Percentiles rank a stretch among this genome's conserved stretches.
Evolutionary conservation across 305 asterid genomes (phyloP).

Genomic region (Coffea humblotiana): DNA sequence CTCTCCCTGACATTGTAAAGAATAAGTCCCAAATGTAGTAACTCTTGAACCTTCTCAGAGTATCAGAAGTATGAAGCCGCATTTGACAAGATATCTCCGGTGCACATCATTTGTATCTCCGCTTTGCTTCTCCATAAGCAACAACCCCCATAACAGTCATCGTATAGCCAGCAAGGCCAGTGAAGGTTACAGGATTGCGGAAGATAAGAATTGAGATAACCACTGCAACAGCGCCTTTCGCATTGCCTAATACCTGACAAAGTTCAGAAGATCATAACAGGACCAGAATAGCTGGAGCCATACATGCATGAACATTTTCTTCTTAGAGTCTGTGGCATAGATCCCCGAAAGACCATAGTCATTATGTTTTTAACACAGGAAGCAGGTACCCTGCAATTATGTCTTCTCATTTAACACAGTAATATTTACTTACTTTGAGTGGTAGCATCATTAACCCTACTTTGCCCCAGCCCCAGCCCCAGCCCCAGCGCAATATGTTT

Average conservation of each 20-base stretch:
- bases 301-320: not conserved
- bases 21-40: not conserved
- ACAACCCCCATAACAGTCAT: constrained; percentile 92
- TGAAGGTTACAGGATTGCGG: constrained; percentile 78
- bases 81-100: not conserved
- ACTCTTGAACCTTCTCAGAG: not conserved
- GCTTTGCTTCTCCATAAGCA: constrained; percentile 89
- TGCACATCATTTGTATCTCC: constrained; percentile 56
- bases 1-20: not conserved
- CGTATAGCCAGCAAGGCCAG: constrained; percentile 83
- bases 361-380: not conserved
- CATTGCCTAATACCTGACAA: constrained; percentile 83
- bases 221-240: constrained; percentile 95
- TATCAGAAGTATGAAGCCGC: not conserved
- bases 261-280: not conserved
- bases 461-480: not conserved
- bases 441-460: constrained; percentile 4
- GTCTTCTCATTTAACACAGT: not conserved
- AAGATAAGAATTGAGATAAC: constrained; percentile 83
- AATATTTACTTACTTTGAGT: not conserved
- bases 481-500: not conserved
- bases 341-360: not conserved
- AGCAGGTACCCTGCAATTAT: not conserved
- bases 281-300: constrained; percentile 12
- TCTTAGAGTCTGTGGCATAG: not conserved